Percentiles rank a stretch among this genome's conserved stretches.
These are phyloP conservation scores for Mortierella sp. DNA, from an alignment of 371 early-diverging fungal species.

Conservation along the genomic window DNA sequence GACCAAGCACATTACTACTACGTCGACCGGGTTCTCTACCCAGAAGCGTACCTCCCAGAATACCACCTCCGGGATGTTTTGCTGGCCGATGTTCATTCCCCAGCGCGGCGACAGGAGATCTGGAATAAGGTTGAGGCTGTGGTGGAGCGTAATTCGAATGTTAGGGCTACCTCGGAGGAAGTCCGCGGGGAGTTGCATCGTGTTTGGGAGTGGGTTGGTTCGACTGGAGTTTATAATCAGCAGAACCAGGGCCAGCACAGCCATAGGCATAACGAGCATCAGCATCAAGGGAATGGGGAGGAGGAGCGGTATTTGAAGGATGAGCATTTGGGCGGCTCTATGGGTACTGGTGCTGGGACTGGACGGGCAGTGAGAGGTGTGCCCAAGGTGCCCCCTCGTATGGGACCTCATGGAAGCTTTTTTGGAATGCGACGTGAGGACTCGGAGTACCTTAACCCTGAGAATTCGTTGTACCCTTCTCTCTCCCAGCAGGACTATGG, in stretches of 20 bases:
- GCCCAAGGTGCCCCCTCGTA: conserved; percentile 38
- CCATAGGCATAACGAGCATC: not conserved
- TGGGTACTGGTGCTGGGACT: not conserved
- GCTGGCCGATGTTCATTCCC: conserved; percentile 30
- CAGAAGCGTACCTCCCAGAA: conserved; percentile 37
- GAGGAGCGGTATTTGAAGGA: not conserved
- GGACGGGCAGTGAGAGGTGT: conserved; percentile 14
- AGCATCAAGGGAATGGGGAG: not conserved
- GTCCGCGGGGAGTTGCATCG: conserved; percentile 46
- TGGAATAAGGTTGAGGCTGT: conserved; percentile 44
- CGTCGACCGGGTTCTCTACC: conserved; percentile 46
- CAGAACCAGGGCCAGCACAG: not conserved
- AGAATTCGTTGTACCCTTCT: conserved; percentile 48
- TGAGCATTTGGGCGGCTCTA: not conserved
- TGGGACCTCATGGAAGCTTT: conserved; percentile 50
- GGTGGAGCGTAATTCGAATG: conserved; percentile 53
- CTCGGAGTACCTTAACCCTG: conserved; percentile 52
- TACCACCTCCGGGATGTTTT: conserved; percentile 49
- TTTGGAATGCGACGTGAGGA: conserved; percentile 57
- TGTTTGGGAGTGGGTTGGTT: conserved; percentile 56
- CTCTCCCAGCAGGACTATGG: conserved; percentile 38
- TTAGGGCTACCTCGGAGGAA: conserved; percentile 36
- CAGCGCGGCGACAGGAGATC: conserved; percentile 41
- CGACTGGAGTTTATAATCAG: conserved; percentile 34
- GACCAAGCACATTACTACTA: conserved; percentile 52